Evolutionary conservation across 2,329 filamentous ascomycete genomes (phyloP).

Genomic region (Camillea tinctor): DNA sequence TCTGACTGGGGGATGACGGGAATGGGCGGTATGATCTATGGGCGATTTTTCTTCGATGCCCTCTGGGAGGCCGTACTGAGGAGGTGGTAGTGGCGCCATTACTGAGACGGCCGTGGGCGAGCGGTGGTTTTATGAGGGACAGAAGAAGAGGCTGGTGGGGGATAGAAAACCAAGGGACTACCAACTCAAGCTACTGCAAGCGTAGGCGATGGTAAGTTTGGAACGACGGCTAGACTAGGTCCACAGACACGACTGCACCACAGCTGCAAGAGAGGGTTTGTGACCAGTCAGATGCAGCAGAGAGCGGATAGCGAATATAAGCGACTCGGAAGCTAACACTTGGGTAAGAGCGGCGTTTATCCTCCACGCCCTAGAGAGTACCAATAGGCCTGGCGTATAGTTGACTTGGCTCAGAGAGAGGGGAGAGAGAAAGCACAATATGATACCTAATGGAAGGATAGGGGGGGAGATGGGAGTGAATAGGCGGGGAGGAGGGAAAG

Average conservation of each 20-base stretch:
- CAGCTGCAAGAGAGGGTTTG: slow-evolving; percentile 1
- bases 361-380: background rate
- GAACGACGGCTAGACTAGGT: slow-evolving; percentile 8
- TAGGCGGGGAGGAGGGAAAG: too few species aligned
- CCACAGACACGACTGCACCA: slow-evolving; percentile 10
- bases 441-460: background rate
- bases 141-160: slow-evolving; percentile 10
- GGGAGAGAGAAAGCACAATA: too few species aligned
- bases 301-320: background rate
- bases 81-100: slow-evolving; percentile 11
- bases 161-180: slow-evolving; percentile 4
- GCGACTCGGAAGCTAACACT: background rate
- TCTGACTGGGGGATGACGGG: slow-evolving; percentile 9
- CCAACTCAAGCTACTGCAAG: slow-evolving; percentile 24
- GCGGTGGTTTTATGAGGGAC: slow-evolving; percentile 1
- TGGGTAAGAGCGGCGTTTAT: background rate
- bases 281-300: background rate
- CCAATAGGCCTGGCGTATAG: background rate
- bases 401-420: background rate
- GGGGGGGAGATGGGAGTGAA: too few species aligned
- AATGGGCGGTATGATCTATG: slow-evolving; percentile 2
- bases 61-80: slow-evolving; percentile 6
- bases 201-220: slow-evolving; percentile 14
- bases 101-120: slow-evolving; percentile 7
- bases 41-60: slow-evolving; percentile 9